Base-by-base conservation (phyloP, 2,329 filamentous ascomycete genomes). In the Aspergillus pseudoviridinutans region DNA sequence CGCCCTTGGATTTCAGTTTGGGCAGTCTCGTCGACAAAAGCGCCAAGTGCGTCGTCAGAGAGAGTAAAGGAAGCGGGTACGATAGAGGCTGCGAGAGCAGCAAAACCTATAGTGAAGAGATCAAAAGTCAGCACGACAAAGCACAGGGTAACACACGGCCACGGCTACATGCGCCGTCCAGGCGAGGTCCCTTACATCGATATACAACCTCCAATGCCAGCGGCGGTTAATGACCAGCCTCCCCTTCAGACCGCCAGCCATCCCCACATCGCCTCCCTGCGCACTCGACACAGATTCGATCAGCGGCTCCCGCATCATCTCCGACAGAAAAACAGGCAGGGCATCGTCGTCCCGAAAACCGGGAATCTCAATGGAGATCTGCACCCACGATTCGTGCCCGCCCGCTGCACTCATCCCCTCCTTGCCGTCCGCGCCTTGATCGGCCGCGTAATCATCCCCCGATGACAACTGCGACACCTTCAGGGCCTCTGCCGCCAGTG, bases 131-230 rank as follows among this genome's bases (percentile, higher is more conserved):
- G 66, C 28, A 55, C 25, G 32, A 32, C 49, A 35, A 28, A 14
- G 44, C 9, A 38, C n/a, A 4, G 4, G 3, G 58, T 35, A 51
- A 46, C 49, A 57, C 41, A 17, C 58, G 27, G 35, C 49, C 20
- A 44, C 20, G 25, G 35, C 49, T 14, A 44, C 25, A 32, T 38
- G 29, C 20, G 35, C 38, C 54, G 41, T 20, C 46, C 54, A 55
- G 27, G 51, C 32, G 51, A 52, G 56, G 55, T 28, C 57, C 44
- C 90, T 70, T 74, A 97, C 92, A 76, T 99, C 94, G 61, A 99
- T 84, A 76, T 93, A 97, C 57, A 99, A 75, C 77, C 92, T 91
- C 94, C 94, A 99, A 80, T 97, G 93, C 81, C 93, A 99, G 49
- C 92, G 84, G 58, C 82, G 79, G 77, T 97, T 97, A 73, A 99